Base-by-base conservation (phyloP, 352 stramenopile genomes). In the Phytopythium aichiense region DNA sequence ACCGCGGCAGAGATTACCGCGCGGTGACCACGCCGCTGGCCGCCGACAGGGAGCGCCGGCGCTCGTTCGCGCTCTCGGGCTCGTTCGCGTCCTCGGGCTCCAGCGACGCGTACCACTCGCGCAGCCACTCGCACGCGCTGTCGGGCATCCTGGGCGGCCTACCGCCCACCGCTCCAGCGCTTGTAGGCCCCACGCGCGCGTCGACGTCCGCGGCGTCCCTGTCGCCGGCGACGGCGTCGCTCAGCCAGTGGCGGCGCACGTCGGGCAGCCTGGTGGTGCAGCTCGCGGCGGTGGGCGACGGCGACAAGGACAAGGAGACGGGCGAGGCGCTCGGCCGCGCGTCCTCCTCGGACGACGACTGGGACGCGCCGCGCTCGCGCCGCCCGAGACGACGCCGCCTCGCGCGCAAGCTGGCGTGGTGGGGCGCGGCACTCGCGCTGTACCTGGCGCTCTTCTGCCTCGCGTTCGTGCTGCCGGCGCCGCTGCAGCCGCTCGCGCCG, bases 401-500 rank as follows among this genome's bases (percentile, higher is more conserved):
- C 3, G 31, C 30, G 12, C 51, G 51, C 51, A 56, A 56, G 31
- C 30, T 56, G 30, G 20, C 66, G 13, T 74, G 87, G 37, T 88
- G 77, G 74, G 25, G 59, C 0, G 61, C 51, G 1, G 69, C 73
- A 0, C 28, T 69, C 4, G 56, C 58, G 30, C 40, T 84, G 9
- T 80, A 84, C 25, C 25, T 72, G 2, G 71, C 66, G 9, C 75
- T 68, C 49, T 88, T 86, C 58, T 68, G 64, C 16, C 56, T 87
- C 16, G 73, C 61, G 50, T 87, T 85, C 42, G 60, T 69, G n/a
- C 60, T 79, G 7, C 77, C 81, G 1, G 42, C 49, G 16, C 59
- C 72, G 1, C 58, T 80, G 18, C 71, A 79, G 43, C 65, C 60
- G 0, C 67, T 89, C 18, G 77, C 76, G 6, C 77, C 79, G 0